Conservation (phyloP, 2,329 filamentous ascomycete genomes). For the Venturia effusa region DNA sequence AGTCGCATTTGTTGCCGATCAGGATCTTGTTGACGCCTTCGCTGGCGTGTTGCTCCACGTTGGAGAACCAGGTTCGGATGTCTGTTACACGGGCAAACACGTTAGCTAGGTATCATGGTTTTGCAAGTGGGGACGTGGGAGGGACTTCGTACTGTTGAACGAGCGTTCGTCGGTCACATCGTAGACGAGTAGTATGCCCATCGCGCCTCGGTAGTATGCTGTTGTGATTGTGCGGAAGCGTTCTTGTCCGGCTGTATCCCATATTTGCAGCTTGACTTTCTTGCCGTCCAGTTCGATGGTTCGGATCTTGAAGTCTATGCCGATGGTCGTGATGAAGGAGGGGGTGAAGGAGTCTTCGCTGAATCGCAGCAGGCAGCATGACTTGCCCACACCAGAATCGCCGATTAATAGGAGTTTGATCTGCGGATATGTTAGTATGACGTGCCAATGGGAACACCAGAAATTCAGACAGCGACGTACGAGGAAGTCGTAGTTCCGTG, state of each 20-base stretch:
- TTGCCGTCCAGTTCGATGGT: constrained; percentile 99
- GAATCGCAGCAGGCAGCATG: constrained; percentile 91
- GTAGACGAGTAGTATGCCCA: constrained; percentile 96
- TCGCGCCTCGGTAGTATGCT: constrained; percentile 94
- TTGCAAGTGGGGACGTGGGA: neutral
- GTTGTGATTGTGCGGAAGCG: constrained; percentile 98
- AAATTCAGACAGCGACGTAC: constrained; percentile 45
- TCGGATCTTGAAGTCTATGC: constrained; percentile 99
- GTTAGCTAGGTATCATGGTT: neutral
- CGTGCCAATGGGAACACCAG: constrained; percentile 8
- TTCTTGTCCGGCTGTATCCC: constrained; percentile 97
- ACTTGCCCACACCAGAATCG: constrained; percentile 94
- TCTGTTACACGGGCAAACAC: constrained; percentile 42
- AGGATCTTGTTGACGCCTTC: constrained; percentile 99
- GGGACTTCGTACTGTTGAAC: constrained; percentile 68
- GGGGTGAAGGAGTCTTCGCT: constrained; percentile 96
- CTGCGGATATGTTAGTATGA: constrained; percentile 34
- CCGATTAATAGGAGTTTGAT: constrained; percentile 96
- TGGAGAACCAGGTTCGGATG: constrained; percentile 98
- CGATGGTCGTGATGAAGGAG: constrained; percentile 97
- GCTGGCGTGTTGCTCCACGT: constrained; percentile 95
- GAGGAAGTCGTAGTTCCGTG: constrained; percentile 98
- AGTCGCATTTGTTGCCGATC: constrained; percentile 99
- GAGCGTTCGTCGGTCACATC: constrained; percentile 95
- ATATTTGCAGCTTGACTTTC: constrained; percentile 98